Evolutionary conservation across 1,284 basidiomycete genomes (phyloP), one percentile per base, ranked within the genome.

Genomic region (Sutorius eximius): DNA sequence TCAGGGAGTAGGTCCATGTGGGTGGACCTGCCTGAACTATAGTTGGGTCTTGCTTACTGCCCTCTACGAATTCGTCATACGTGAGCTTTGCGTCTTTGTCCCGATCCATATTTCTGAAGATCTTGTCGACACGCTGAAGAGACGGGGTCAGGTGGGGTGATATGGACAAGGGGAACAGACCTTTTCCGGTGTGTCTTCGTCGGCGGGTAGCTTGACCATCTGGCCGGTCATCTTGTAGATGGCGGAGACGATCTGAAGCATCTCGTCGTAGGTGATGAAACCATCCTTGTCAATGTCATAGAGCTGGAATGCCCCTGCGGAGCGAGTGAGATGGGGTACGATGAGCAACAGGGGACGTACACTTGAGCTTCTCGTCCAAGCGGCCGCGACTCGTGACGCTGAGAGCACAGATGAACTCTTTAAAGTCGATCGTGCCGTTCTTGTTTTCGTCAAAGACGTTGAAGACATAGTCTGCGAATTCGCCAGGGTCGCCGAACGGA

Each of bases 151-250:
- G 59, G 44, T 37, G 48, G 46, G 45, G 44, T 42, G 48, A 45
- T 33, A 10, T n/a, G 32, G 51, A 52, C 52, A 30, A 51, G 46
- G 51, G 49, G 52, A 34, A 45, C 74, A 46, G 61, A 89, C 95
- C 89, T 99, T 99, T 75, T 98, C 95, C 2, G 97, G 97, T 18
- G 97, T 99, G 76, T 99, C 95, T 75, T 99, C 97, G 71, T 99
- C 97, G 47, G 88, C 81, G 16, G 97, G 96, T 27, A 99, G 83
- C 72, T 95, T 96, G 65, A 99, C 96, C 95, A 99, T 98, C 73
- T 97, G 91, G 13, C 97, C 96, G 5, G 95, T 96, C 95, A 97
- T 97, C 82, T 96, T 96, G 81, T 98, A 98, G 77, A 98, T 98
- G 51, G 92, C 89, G 65, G 89, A 84, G 6, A 98, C 95, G 68